Base-by-base conservation (phyloP, 331 rosid genomes). In the Cydonia oblonga region DNA sequence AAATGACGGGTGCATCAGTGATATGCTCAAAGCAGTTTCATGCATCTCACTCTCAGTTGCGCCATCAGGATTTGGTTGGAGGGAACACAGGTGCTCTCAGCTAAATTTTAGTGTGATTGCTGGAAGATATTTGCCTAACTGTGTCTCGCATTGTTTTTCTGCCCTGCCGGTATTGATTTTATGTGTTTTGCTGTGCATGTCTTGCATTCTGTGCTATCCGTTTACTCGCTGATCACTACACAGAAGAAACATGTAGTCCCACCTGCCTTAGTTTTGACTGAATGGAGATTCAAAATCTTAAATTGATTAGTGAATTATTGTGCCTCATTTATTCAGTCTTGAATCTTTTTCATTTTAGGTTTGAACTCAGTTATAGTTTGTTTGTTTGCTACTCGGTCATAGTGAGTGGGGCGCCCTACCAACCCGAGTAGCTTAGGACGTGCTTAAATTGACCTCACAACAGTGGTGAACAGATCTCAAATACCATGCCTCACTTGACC, bases 21-120 rank as follows among this genome's bases (percentile, higher is more conserved):
- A 51, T 83, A 14, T 24, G 46, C 51, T 75, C 78, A 28, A 68
- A 69, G 42, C 79, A 80, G 33, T 54, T 74, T 67, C 75, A 25
- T 80, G 66, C 71, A 49, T 25, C 69, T 66, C 75, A 71, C 49
- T 56, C 76, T 32, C 72, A 67, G 70, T 25, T 33, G 71, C 53
- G 51, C 56, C 80, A 76, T 54, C 64, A 79, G 49, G 87, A 84
- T 71, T 60, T 78, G 75, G 28, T 77, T 58, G 80, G 56, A 71
- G 62, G 73, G 42, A 83, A 82, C 15, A 72, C 82, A 74, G 93
- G 93, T 90, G 29, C 61, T 18, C 25, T 44, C 9, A 49, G 53
- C 74, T 73, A 56, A 29, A 67, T 38, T 53, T 68, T 77, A 60
- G 66, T 65, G 54, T 74, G 66, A 18, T 49, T 51, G 14, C 52